Evolutionary conservation across 345 rosid genomes (phyloP).

Genomic region (Citrus sinensis): DNA sequence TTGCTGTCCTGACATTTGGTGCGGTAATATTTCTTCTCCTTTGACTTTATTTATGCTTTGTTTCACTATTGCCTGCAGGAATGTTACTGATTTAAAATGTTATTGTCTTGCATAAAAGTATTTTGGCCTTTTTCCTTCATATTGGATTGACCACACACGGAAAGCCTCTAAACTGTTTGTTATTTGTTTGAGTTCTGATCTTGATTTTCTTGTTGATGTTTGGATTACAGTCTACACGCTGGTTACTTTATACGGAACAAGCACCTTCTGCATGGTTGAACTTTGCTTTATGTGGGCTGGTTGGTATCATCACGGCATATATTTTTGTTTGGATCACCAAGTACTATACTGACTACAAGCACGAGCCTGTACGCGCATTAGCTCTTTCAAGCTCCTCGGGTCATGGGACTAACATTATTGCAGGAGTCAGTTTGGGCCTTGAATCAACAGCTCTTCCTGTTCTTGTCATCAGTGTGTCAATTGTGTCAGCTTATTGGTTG

Average conservation of each 20-base stretch:
- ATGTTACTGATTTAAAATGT: neutral
- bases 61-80: slow-evolving; percentile 3
- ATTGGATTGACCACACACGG: neutral
- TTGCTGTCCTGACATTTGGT: slow-evolving; percentile 85
- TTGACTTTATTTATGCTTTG: neutral
- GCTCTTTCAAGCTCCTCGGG: slow-evolving; percentile 98
- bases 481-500: slow-evolving; percentile 87
- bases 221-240: slow-evolving; percentile 78
- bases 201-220: slow-evolving; percentile 10
- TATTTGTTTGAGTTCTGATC: slow-evolving; percentile 9
- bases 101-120: neutral
- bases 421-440: slow-evolving; percentile 98
- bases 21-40: slow-evolving; percentile 54
- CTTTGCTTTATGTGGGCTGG: slow-evolving; percentile 93
- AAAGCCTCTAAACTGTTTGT: slow-evolving; percentile 1
- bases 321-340: slow-evolving; percentile 86
- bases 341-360: slow-evolving; percentile 98
- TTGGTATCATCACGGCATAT: slow-evolving; percentile 95
- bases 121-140: neutral
- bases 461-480: slow-evolving; percentile 78
- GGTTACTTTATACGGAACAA: slow-evolving; percentile 96
- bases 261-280: slow-evolving; percentile 98
- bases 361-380: slow-evolving; percentile 88
- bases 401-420: slow-evolving; percentile 98
- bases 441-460: slow-evolving; percentile 99